Evolutionary conservation across 2,329 filamentous ascomycete species (phyloP), one percentile per base, ranked within the genome.

Genomic region (Exophiala sideris): DNA sequence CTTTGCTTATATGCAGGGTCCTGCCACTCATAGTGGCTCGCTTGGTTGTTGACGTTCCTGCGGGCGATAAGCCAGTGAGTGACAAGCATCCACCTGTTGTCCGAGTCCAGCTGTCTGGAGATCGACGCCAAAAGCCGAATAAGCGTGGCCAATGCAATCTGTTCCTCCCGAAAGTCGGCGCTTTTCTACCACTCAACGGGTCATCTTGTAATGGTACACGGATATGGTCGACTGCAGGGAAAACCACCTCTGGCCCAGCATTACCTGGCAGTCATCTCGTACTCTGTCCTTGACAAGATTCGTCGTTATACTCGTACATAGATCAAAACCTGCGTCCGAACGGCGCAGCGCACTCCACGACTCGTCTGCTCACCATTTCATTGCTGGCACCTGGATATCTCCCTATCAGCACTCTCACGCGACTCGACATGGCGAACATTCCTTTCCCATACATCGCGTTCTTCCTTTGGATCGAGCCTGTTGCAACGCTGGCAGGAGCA

Each of bases 401-500:
- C n/a, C 20, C 41, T 44, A 44, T 44, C 41, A 24, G 11, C n/a
- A 9, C 10, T 7, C 18, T 20, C 42, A 45, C 48, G 32, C 20
- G 21, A 55, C 44, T 44, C 20, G 58, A 67, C 50, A 73, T 74
- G 42, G 73, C 79, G 57, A 67, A 67, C 51, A 77, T 88, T 35
- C 86, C 86, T 18, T 62, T 79, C 34, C 61, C 76, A 58, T 91
- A 91, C 73, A 79, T 80, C 54, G 63, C 85, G 66, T 89, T 91
- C 75, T 91, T 91, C 73, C 82, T 91, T 58, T 77, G 85, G 66
- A 74, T 91, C 64, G 88, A 92, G 70, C 81, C 81, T 16, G 51
- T 80, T 54, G 76, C 76, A 48, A 78, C 80, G 44, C 66, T 81
- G 6, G 66, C 74, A 2, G 81, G 81, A 24, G 79, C 80, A 55